A percentile compares a stretch with the other conserved stretches of the same genome.
Conservation (phyloP, 1,139 yeast genomes). For the Sugiyamaella pinicola region DNA sequence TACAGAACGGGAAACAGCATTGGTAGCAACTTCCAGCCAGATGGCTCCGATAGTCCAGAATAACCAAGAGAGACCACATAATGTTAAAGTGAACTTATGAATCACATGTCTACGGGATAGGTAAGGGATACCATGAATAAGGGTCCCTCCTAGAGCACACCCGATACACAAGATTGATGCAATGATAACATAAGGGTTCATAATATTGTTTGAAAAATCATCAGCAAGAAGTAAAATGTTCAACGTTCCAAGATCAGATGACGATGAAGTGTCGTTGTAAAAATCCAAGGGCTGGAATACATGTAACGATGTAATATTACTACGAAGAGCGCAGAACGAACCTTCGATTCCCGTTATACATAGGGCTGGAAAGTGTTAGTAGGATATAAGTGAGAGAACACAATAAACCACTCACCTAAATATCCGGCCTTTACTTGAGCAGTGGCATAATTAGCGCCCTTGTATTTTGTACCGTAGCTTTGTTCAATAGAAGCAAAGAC, state of each 20-base stretch:
- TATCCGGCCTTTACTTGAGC: conserved; percentile 54
- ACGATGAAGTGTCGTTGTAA: conserved; percentile 38
- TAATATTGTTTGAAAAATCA: conserved; percentile 48
- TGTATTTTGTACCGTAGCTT: conserved; percentile 29
- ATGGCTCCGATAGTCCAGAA: conserved; percentile 73
- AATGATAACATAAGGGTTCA: conserved; percentile 59
- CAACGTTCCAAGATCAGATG: conserved; percentile 37
- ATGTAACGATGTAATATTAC: conserved; percentile 30
- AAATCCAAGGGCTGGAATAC: conserved; percentile 42
- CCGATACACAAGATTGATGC: conserved; percentile 52
- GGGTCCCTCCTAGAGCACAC: conserved; percentile 44
- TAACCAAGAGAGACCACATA: conserved; percentile 48
- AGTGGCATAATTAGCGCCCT: conserved; percentile 33
- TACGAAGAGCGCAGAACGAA: conserved; percentile 11
- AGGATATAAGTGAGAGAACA: background rate
- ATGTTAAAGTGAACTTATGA: conserved; percentile 43
- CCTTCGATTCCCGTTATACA: background rate
- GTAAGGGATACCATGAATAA: conserved; percentile 44
- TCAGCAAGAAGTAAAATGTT: conserved; percentile 49
- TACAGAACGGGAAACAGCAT: conserved; percentile 50
- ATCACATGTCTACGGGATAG: conserved; percentile 50
- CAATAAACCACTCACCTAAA: conserved; percentile 45
- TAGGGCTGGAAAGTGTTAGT: conserved; percentile 2
- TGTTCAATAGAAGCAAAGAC: conserved; percentile 44
- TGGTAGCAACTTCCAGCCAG: conserved; percentile 64